Percentiles rank a stretch among this genome's conserved stretches.
These are phyloP conservation scores for Cubamyces lactineus DNA, from an alignment of 768 basidiomycete species.

Conservation along the genomic window DNA sequence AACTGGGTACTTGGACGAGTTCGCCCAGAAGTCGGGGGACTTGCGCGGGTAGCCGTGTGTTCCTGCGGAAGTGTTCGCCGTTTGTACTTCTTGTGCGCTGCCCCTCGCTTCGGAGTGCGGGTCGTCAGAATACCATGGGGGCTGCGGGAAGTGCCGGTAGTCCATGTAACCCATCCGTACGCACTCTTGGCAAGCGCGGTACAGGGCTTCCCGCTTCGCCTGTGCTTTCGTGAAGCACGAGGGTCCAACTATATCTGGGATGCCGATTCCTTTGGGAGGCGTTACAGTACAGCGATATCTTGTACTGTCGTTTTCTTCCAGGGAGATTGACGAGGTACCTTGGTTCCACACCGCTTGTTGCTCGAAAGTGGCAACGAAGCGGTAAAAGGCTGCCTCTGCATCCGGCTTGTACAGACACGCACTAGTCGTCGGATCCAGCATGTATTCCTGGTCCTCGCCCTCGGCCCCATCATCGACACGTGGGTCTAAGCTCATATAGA, in stretches of 20 bases:
- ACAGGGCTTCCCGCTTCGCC: slow-evolving; percentile 22
- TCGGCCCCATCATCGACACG: slow-evolving; percentile 54
- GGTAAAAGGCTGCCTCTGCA: slow-evolving; percentile 59
- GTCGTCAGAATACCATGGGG: neutral
- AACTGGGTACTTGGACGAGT: slow-evolving; percentile 33
- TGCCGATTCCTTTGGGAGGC: slow-evolving; percentile 5
- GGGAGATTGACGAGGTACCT: neutral
- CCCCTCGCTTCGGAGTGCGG: neutral
- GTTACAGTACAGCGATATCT: slow-evolving; percentile 26
- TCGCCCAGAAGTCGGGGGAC: slow-evolving; percentile 69
- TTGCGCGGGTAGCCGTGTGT: slow-evolving; percentile 60
- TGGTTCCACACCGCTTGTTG: neutral
- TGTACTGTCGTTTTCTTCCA: neutral
- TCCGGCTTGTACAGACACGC: slow-evolving; percentile 61
- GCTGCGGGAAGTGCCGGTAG: slow-evolving; percentile 45
- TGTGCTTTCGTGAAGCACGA: slow-evolving; percentile 4
- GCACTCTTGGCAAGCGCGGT: slow-evolving; percentile 21
- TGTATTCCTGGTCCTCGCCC: slow-evolving; percentile 37
- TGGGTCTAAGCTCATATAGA: slow-evolving; percentile 45
- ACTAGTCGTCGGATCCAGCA: slow-evolving; percentile 67
- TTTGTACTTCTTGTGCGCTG: slow-evolving; percentile 1
- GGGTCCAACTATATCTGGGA: slow-evolving; percentile 15
- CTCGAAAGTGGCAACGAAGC: slow-evolving; percentile 41
- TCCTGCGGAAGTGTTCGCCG: slow-evolving; percentile 35
- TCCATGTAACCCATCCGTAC: slow-evolving; percentile 23